Evolutionary conservation across 2,329 filamentous ascomycete genomes (phyloP), one percentile per base, ranked within the genome.

Genomic region (Ophiostoma sp.): DNA sequence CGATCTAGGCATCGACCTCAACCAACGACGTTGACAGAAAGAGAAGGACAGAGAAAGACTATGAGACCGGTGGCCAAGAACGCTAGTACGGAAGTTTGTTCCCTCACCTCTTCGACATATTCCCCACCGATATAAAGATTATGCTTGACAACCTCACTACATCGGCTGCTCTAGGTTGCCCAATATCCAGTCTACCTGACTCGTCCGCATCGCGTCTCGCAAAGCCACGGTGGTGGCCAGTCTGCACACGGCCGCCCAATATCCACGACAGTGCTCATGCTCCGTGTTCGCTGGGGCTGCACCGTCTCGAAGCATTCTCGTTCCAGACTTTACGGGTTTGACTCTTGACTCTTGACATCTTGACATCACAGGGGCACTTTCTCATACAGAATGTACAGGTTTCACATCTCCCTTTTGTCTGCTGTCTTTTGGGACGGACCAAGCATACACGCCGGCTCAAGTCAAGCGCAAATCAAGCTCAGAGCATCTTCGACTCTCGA

Each of bases 1-100:
- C 90, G 78, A 91, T 93, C 75, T 93, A 81, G 63, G 44, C 42
- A 14, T 8, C 41, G 60, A 12, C 8, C 38, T 5, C 16, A 9
- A 27, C 62, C 9, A 6, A 27, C 41, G 41, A 64, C 62, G 18
- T 42, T 41, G 62, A 45, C 62, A 42, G 58, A 63, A 63, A 63
- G 58, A 63, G 58, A 63, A 42, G 38, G 38, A 38, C 58, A 41
- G 11, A 38, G 9, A 58, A 38, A 60, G 55, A 18, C 42, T 27
- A 62, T 16, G 5, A 62, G 9, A 63, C 38, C 14, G 42, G 27
- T 2, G 27, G 27, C 27, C 27, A 27, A 27, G 27, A 27, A 27
- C 27, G 27, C 27, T 27, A 27, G 27, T 27, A 27, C 27, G 27
- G 55, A 27, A n/a, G 58, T 42, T 63, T 16, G 58, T 63, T 42